Percentiles rank a stretch among this genome's conserved stretches.
phyloP scores from a whole-genome alignment of 2,329 filamentous ascomycete species.

The Sclerotinia sclerotiorum region DNA sequence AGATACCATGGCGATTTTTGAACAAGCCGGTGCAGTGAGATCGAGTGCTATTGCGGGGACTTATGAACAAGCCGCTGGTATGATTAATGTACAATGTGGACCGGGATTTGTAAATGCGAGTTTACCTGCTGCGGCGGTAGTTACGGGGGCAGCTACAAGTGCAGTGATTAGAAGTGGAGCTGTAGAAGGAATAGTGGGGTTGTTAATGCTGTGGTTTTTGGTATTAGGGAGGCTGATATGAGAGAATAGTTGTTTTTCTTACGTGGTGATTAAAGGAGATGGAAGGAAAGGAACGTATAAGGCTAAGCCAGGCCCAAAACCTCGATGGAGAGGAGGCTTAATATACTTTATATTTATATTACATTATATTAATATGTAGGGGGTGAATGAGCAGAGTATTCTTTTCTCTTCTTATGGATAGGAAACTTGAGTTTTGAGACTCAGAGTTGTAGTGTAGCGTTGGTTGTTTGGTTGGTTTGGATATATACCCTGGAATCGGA shows the following conservation, averaged over 20 bases:
- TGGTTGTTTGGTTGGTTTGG: background rate
- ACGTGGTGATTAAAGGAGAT: background rate
- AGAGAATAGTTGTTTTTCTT: background rate
- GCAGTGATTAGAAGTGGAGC: background rate
- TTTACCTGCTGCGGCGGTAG: constrained; percentile 41
- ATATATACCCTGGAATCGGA: background rate
- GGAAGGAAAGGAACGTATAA: background rate
- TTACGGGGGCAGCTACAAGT: background rate
- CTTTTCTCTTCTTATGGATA: background rate
- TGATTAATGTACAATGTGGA: constrained; percentile 68
- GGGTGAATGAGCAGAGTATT: background rate
- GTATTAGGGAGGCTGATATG: background rate
- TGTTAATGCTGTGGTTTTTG: background rate
- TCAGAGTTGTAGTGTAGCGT: background rate
- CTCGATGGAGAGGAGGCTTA: constrained; percentile 1
- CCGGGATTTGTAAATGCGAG: constrained; percentile 56
- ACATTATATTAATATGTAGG: background rate
- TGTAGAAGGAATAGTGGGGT: background rate
- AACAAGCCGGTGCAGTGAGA: constrained; percentile 64
- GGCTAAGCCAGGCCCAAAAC: constrained; percentile 6
- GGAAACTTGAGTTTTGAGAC: background rate
- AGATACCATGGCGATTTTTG: constrained; percentile 80
- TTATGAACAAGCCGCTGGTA: constrained; percentile 69
- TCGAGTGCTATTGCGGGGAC: constrained; percentile 65
- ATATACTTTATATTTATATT: background rate